These are phyloP conservation scores for Candida labiduridarum DNA, from an alignment of 1,139 yeast genomes.

Conservation along the genomic window DNA sequence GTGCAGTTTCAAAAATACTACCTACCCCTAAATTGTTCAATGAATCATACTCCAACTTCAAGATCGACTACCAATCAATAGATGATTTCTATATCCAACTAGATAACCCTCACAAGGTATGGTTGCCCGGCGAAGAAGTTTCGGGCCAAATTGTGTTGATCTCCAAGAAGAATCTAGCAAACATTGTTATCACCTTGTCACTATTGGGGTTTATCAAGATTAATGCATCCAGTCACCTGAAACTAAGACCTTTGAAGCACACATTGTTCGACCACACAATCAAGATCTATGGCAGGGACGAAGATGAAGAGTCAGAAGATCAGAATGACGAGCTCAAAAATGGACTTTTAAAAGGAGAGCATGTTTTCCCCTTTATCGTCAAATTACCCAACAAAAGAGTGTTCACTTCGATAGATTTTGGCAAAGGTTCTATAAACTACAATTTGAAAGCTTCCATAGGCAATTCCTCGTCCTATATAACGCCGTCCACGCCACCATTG, in stretches of 20 bases:
- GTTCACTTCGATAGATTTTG: slow-evolving; percentile 78
- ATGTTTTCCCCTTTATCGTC: slow-evolving; percentile 82
- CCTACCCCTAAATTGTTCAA: slow-evolving; percentile 22
- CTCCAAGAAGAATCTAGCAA: slow-evolving; percentile 56
- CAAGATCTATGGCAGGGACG: slow-evolving; percentile 60
- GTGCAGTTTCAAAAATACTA: slow-evolving; percentile 47
- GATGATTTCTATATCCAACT: slow-evolving; percentile 70
- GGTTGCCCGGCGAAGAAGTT: slow-evolving; percentile 70
- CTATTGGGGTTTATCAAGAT: slow-evolving; percentile 60
- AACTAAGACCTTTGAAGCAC: slow-evolving; percentile 53
- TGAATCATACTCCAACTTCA: slow-evolving; percentile 21
- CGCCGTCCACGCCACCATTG: slow-evolving; percentile 12
- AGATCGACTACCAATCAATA: slow-evolving; percentile 47
- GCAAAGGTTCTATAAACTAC: slow-evolving; percentile 81
- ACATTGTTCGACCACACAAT: slow-evolving; percentile 66
- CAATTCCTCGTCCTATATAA: slow-evolving; percentile 20
- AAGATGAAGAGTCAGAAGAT: slow-evolving; percentile 3
- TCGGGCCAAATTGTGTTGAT: slow-evolving; percentile 62
- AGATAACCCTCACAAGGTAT: slow-evolving; percentile 72
- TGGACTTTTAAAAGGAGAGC: slow-evolving; percentile 78
- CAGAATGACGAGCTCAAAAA: slow-evolving; percentile 28
- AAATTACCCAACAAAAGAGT: slow-evolving; percentile 72
- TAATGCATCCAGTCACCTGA: slow-evolving; percentile 53
- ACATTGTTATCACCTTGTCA: slow-evolving; percentile 55
- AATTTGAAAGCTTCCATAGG: slow-evolving; percentile 58